Evolutionary conservation across 495 filamentous ascomycete genomes (phyloP), one percentile per base, ranked within the genome.

Genomic region (Tuber brumale): DNA sequence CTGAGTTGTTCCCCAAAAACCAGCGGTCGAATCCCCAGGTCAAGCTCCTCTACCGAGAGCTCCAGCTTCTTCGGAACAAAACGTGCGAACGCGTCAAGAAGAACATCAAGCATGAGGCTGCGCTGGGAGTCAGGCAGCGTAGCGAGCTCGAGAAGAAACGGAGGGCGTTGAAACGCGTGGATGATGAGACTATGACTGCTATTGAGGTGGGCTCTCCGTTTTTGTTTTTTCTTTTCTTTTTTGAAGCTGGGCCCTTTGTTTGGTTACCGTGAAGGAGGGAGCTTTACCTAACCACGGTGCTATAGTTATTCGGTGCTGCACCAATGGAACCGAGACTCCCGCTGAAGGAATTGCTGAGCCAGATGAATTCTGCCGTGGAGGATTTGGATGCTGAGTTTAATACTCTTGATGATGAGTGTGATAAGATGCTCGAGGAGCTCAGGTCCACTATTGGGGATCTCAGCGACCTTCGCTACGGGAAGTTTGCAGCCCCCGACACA

Each of bases 391-490:
- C 83, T 31, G 91, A 95, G 75, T 88, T 93, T 76, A 83, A 85
- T 72, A 85, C 82, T 41, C 84, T 93, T 42, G 91, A 93, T 77
- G 82, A 87, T 72, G 90, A 95, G 76, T 89, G 92, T 46, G 85
- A 88, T 0, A 76, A 78, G 4, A 84, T 94, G 19, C 82, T 94
- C 43, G 85, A 87, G 16, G 87, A 90, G 48, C 87, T 94, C 69
- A 86, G 87, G 75, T 85, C 87, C 45, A 90, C 88, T 1, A 88
- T 94, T 45, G 90, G 90, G 42, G 89, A 89, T 70, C 83, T 97
- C 85, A 95, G 93, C 81, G 93, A 95, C 82, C 87, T 96, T 42
- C 90, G 92, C 69, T 95, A 95, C 80, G 93, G 93, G 48, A 91
- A 90, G 73, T 87, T 94, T 77, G 86, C 88, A 75, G 92, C 90